These are phyloP conservation scores for Castanopsis chinensis DNA, from an alignment of 306 rosid species.

Conservation along the genomic window DNA sequence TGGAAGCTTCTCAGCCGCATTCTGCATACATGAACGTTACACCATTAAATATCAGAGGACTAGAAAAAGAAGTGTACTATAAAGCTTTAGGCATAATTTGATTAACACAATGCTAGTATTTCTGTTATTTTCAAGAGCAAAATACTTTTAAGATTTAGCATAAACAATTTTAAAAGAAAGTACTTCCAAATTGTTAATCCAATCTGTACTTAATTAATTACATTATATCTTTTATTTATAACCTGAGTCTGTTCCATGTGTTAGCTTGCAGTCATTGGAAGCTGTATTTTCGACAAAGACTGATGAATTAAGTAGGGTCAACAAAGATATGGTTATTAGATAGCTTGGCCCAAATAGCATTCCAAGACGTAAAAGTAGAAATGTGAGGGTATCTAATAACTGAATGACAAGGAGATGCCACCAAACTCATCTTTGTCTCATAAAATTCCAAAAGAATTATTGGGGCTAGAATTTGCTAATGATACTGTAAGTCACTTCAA, in stretches of 20 bases:
- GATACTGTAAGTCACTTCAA: conserved; percentile 41
- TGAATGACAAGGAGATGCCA: conserved; percentile 55
- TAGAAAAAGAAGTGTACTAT: neutral
- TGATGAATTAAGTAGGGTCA: conserved; percentile 30
- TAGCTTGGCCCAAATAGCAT: conserved; percentile 29
- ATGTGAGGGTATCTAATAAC: conserved; percentile 34
- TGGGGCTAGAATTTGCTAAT: conserved; percentile 40
- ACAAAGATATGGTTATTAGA: neutral
- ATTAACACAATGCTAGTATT: neutral
- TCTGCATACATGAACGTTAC: conserved; percentile 36
- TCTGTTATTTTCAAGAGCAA: neutral
- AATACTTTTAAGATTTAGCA: too few relatives aligned
- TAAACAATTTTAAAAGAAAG: too few relatives aligned
- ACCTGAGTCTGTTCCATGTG: conserved; percentile 1
- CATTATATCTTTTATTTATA: neutral
- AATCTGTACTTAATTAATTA: neutral
- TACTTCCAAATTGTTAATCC: neutral
- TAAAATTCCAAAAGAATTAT: conserved; percentile 30
- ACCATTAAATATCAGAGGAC: neutral
- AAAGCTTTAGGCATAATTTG: neutral
- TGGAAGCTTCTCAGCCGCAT: conserved; percentile 87
- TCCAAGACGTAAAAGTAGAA: conserved; percentile 15
- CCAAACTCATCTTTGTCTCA: conserved; percentile 41
- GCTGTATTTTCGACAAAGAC: conserved; percentile 10
- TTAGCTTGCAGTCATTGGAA: conserved; percentile 9